Evolutionary conservation across 2,329 filamentous ascomycete species (phyloP).

Genomic region (Nemania sp.): DNA sequence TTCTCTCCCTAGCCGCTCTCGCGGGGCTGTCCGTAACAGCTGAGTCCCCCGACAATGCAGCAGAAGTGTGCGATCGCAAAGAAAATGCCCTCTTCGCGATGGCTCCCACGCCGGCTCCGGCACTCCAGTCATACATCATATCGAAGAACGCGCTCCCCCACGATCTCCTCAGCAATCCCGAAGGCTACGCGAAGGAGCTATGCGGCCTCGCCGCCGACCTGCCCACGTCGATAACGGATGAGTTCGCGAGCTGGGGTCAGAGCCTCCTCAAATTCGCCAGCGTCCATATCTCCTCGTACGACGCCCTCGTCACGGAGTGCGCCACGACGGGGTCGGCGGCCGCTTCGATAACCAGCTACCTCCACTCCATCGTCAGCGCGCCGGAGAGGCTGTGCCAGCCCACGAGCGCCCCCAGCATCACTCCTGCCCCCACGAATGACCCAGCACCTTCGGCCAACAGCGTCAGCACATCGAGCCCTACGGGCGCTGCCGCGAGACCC

Average conservation of each 20-base stretch:
- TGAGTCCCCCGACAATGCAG: background rate
- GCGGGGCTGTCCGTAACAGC: constrained; percentile 8
- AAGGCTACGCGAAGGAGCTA: background rate
- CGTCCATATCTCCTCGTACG: constrained; percentile 2
- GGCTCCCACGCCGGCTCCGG: constrained; percentile 1
- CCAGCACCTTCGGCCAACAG: constrained; percentile 2
- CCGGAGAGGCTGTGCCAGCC: constrained; percentile 3
- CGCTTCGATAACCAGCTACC: constrained; percentile 11
- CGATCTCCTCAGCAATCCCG: background rate
- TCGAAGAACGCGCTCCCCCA: background rate
- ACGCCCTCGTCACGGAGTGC: constrained; percentile 16
- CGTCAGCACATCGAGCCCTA: constrained; percentile 1
- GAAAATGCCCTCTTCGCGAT: background rate
- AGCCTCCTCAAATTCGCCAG: constrained; percentile 7
- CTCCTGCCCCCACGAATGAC: background rate
- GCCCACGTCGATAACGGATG: background rate
- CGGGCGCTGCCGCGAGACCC: constrained; percentile 2
- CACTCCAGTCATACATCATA: background rate
- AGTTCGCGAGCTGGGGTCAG: constrained; percentile 3
- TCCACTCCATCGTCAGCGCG: constrained; percentile 1
- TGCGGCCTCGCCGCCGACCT: background rate
- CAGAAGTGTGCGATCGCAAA: background rate
- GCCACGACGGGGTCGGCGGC: constrained; percentile 47
- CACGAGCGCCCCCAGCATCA: background rate
- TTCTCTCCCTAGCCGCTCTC: constrained; percentile 12